phyloP scores from a whole-genome alignment of 495 filamentous ascomycete genomes.

The Lophium mytilinum region DNA sequence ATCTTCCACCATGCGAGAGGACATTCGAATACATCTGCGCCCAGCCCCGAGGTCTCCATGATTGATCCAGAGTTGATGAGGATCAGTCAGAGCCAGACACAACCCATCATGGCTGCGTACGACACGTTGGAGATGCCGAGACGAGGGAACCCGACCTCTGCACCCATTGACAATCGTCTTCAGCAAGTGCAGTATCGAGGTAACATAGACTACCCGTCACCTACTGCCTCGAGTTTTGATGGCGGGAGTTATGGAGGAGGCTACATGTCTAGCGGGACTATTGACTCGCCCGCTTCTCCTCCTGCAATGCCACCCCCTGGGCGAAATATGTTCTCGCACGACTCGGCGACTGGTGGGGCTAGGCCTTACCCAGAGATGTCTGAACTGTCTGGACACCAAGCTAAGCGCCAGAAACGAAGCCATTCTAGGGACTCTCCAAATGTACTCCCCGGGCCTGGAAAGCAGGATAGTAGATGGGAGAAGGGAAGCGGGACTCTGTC shows the following conservation, averaged over 20 bases:
- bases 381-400: neutral
- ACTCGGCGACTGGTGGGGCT: neutral
- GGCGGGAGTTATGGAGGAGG: neutral
- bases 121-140: neutral
- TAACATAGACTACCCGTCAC: conserved; percentile 16
- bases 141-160: conserved; percentile 9
- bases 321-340: neutral
- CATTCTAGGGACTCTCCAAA: conserved; percentile 18
- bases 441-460: neutral
- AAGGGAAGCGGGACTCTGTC: conserved; percentile 3
- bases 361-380: conserved; percentile 5
- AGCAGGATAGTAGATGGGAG: neutral
- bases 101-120: conserved; percentile 3
- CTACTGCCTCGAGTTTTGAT: conserved; percentile 13
- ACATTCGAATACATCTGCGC: conserved; percentile 11
- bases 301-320: conserved; percentile 21
- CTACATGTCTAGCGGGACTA: neutral
- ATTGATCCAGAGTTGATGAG: conserved; percentile 23
- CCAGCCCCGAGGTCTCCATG: conserved; percentile 9
- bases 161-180: conserved; percentile 9
- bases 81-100: conserved; percentile 13
- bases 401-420: conserved; percentile 17
- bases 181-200: conserved; percentile 10
- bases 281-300: conserved; percentile 14
- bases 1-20: conserved; percentile 16